Evolutionary conservation across 2,329 filamentous ascomycete species (phyloP).

Genomic region (Fusarium sublunatum): DNA sequence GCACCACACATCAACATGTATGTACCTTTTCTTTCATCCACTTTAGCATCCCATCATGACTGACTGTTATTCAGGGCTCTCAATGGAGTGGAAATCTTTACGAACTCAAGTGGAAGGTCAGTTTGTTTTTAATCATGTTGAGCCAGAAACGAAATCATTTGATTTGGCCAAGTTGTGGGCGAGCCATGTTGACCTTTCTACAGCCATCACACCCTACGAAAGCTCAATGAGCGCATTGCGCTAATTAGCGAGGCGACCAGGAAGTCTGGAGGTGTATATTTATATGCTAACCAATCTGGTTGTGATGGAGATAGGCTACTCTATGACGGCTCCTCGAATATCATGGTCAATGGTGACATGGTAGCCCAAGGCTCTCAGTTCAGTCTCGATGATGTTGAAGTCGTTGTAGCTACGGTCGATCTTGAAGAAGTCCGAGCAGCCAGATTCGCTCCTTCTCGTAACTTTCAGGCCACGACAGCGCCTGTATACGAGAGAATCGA

Average conservation of each 20-base stretch:
- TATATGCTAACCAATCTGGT: slow-evolving; percentile 53
- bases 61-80: slow-evolving; percentile 17
- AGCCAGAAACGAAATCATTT: too few species aligned
- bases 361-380: slow-evolving; percentile 73
- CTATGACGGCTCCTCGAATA: slow-evolving; percentile 67
- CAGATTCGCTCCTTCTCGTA: slow-evolving; percentile 65
- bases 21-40: neutral
- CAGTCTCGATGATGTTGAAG: slow-evolving; percentile 68
- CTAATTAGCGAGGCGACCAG: slow-evolving; percentile 76
- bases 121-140: too few species aligned
- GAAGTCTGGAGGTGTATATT: slow-evolving; percentile 65
- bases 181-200: too few species aligned
- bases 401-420: slow-evolving; percentile 73
- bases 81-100: slow-evolving; percentile 77
- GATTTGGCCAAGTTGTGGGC: too few species aligned
- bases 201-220: slow-evolving; percentile 65
- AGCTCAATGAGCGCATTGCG: slow-evolving; percentile 71
- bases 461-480: slow-evolving; percentile 64
- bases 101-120: slow-evolving; percentile 62
- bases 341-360: slow-evolving; percentile 71
- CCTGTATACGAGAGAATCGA: slow-evolving; percentile 38
- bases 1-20: slow-evolving; percentile 37
- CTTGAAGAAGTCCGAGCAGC: slow-evolving; percentile 76
- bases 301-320: slow-evolving; percentile 71
- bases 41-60: accelerated